These are phyloP conservation scores for slime mould (Dictyostelium discoideum) DNA, from an alignment of 78 protist genomes.

Conservation along the genomic window DNA sequence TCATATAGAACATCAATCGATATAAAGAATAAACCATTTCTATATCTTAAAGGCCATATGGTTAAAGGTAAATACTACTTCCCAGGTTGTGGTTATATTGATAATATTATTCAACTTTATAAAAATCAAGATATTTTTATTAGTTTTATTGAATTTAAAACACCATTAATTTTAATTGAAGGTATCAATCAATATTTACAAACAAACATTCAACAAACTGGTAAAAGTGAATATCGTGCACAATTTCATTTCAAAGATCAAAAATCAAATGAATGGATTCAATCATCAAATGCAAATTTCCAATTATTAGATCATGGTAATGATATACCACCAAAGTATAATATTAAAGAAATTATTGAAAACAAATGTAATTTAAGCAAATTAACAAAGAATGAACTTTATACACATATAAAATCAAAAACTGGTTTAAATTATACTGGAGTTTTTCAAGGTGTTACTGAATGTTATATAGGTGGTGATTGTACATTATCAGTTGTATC, in stretches of 20 bases:
- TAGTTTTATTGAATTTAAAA: slow-evolving; percentile 2
- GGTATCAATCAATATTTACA: background rate
- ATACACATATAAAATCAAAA: background rate
- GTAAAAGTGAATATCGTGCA: background rate
- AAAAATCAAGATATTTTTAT: background rate
- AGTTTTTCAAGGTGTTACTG: background rate
- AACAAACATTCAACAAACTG: background rate
- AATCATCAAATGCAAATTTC: background rate
- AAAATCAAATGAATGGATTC: background rate
- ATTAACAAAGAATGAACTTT: background rate
- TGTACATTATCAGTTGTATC: slow-evolving; percentile 3
- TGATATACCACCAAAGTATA: background rate
- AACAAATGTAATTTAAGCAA: slow-evolving; percentile 9
- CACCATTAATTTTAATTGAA: slow-evolving; percentile 1
- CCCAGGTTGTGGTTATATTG: slow-evolving; percentile 63
- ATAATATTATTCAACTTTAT: background rate
- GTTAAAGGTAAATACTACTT: slow-evolving; percentile 28
- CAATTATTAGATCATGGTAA: background rate
- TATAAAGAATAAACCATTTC: background rate
- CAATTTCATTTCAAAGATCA: background rate
- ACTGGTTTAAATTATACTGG: background rate
- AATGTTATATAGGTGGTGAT: background rate
- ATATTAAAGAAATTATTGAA: background rate
- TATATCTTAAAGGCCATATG: slow-evolving; percentile 54
- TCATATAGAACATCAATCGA: slow-evolving; percentile 32